Evolutionary conservation across 2,329 filamentous ascomycete species (phyloP).

Genomic region (Apiospora phragmitis): DNA sequence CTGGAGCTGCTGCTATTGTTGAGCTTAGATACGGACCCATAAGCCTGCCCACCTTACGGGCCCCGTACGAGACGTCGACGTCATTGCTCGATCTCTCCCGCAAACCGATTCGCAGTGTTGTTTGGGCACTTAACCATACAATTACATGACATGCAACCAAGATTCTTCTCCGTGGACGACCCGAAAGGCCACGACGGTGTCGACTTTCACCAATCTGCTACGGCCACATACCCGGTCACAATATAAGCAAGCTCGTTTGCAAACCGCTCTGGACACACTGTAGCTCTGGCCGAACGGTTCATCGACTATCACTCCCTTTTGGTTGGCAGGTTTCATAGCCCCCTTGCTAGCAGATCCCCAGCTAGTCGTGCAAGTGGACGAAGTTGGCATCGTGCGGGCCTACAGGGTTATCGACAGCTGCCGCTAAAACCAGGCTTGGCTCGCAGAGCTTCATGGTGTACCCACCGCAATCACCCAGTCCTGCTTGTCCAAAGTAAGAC

Average conservation of each 20-base stretch:
- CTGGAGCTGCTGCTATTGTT: background rate
- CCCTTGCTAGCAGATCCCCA: slow-evolving; percentile 5
- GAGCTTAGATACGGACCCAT: background rate
- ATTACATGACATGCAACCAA: background rate
- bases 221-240: background rate
- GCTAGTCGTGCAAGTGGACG: background rate
- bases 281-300: slow-evolving; percentile 3
- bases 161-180: background rate
- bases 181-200: background rate
- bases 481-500: background rate
- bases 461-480: slow-evolving; percentile 8
- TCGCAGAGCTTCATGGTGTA: background rate
- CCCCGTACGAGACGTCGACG: slow-evolving; percentile 8
- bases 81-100: slow-evolving; percentile 8
- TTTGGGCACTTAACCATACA: background rate
- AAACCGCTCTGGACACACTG: background rate
- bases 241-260: background rate
- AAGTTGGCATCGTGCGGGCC: slow-evolving; percentile 6
- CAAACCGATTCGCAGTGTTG: slow-evolving; percentile 1
- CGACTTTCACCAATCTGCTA: background rate
- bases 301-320: background rate
- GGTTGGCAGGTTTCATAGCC: slow-evolving; percentile 1
- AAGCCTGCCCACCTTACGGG: background rate
- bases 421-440: background rate
- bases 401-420: background rate